Evolutionary conservation across 352 stramenopile species (phyloP).

Genomic region (Pythium plurisporium): DNA sequence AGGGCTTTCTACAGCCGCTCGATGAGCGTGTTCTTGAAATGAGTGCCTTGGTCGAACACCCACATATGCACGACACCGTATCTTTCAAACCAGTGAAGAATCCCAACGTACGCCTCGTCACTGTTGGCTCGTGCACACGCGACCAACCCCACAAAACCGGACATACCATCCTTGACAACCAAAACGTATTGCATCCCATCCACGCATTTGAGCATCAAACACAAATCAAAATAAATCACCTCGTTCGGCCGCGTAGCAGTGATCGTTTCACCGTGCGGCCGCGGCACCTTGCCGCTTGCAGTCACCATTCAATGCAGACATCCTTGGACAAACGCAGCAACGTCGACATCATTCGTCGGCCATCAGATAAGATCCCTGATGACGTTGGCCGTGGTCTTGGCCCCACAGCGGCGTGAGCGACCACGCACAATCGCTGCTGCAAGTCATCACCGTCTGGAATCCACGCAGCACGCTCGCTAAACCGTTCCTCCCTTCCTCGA

Average conservation of each 20-base stretch:
- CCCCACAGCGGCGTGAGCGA: constrained; percentile 22
- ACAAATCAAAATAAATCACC: constrained; percentile 25
- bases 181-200: neutral
- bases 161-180: constrained; percentile 15
- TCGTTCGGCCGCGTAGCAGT: constrained; percentile 13
- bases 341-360: neutral
- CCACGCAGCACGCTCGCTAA: constrained; percentile 8
- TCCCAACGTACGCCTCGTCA: neutral
- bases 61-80: constrained; percentile 24
- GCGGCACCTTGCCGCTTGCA: constrained; percentile 2
- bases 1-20: constrained; percentile 6
- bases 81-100: constrained; percentile 28
- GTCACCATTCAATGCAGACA: constrained; percentile 21
- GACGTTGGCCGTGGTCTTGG: constrained; percentile 2
- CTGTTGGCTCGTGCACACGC: neutral
- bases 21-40: constrained; percentile 33
- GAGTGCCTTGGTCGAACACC: constrained; percentile 24
- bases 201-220: constrained; percentile 7
- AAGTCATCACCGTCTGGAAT: constrained; percentile 19
- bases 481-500: neutral
- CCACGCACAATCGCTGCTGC: constrained; percentile 18
- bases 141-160: neutral
- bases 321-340: constrained; percentile 9
- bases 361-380: constrained; percentile 19
- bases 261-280: constrained; percentile 4